A percentile compares a stretch with the other conserved stretches of the same genome.
phyloP scores from a whole-genome alignment of 2,329 filamentous ascomycete species.

The Penicillium sp. region DNA sequence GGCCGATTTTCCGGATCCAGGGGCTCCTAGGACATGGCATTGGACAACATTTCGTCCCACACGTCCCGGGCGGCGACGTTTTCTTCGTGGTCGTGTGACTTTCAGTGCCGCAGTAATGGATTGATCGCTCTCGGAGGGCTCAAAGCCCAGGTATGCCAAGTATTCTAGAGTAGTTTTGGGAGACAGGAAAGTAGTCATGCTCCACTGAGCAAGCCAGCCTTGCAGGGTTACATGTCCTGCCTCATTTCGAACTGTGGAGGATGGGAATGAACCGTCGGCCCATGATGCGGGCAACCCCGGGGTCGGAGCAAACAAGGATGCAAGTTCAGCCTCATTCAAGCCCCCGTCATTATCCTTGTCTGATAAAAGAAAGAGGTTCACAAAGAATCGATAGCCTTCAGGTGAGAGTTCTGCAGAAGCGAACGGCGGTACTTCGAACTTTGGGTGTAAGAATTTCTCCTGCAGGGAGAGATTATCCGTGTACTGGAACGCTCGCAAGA shows the following conservation, averaged over 20 bases:
- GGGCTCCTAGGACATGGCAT: constrained; percentile 85
- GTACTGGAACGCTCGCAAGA: constrained; percentile 90
- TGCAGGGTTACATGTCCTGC: constrained; percentile 93
- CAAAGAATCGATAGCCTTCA: constrained; percentile 93
- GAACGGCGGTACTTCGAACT: constrained; percentile 88
- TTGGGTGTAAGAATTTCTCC: constrained; percentile 86
- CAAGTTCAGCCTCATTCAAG: constrained; percentile 79
- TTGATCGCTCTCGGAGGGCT: constrained; percentile 71
- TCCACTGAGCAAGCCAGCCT: constrained; percentile 98
- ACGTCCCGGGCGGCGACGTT: constrained; percentile 73
- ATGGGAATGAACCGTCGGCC: constrained; percentile 85
- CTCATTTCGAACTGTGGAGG: constrained; percentile 91
- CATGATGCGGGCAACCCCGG: constrained; percentile 84
- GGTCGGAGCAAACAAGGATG: constrained; percentile 85
- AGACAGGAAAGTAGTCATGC: constrained; percentile 97
- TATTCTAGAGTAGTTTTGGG: constrained; percentile 95
- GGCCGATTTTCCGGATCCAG: constrained; percentile 85
- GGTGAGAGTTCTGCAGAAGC: constrained; percentile 92
- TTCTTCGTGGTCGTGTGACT: constrained; percentile 86
- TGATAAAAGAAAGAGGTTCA: constrained; percentile 90
- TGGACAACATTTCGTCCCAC: constrained; percentile 93
- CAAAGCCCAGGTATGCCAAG: constrained; percentile 92
- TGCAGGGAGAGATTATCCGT: constrained; percentile 91
- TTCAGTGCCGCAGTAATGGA: constrained; percentile 82
- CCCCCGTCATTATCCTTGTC: constrained; percentile 98